Evolutionary conservation across 2,329 filamentous ascomycete species (phyloP).

Genomic region (Calonectria pteridis): DNA sequence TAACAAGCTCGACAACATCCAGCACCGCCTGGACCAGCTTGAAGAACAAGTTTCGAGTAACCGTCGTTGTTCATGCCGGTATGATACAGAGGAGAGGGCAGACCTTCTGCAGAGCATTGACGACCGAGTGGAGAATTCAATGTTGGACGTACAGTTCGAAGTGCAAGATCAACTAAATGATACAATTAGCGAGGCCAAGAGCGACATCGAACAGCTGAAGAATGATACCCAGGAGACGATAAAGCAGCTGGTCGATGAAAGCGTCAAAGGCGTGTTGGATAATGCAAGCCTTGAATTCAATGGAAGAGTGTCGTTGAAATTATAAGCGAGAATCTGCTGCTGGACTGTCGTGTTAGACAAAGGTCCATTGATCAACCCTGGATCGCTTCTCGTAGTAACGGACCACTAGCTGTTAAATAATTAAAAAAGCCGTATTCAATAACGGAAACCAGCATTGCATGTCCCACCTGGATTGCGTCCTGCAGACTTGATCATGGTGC

Average conservation of each 20-base stretch:
- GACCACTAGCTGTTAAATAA: background rate
- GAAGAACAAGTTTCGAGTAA: background rate
- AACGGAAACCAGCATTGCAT: background rate
- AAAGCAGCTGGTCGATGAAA: background rate
- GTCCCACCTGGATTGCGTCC: background rate
- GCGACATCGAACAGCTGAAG: background rate
- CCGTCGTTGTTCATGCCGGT: background rate
- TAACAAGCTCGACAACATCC: background rate
- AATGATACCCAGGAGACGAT: background rate
- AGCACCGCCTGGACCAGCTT: background rate
- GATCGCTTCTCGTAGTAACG: background rate
- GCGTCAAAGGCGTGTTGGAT: background rate
- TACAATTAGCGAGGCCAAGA: background rate
- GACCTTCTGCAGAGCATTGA: background rate
- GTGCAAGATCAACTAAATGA: background rate
- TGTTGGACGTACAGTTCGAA: background rate
- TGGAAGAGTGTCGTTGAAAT: background rate
- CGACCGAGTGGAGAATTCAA: background rate
- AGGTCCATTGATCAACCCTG: background rate
- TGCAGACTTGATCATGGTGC: background rate
- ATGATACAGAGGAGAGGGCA: background rate
- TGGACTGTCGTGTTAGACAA: background rate
- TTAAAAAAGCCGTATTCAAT: background rate
- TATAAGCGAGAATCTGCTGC: background rate
- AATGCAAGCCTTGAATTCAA: conserved; percentile 6